A percentile compares a stretch with the other conserved stretches of the same genome.
Evolutionary conservation across 106 monocot genomes (phyloP).

Genomic region (Gastrodia elata): DNA sequence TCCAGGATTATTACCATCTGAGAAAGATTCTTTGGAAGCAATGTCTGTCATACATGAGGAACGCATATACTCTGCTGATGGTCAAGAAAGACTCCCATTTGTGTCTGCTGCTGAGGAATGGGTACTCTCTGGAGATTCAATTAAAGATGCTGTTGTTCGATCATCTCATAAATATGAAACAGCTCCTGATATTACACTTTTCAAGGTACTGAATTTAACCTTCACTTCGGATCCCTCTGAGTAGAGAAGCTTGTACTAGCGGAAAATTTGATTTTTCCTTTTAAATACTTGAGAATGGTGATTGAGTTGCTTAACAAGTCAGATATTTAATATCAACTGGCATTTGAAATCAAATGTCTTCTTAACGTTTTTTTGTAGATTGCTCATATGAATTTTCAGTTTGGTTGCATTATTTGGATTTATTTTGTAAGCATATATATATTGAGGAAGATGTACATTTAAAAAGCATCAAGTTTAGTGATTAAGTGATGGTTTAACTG

Average conservation of each 20-base stretch:
- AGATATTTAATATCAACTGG: neutral
- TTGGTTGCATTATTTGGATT: neutral
- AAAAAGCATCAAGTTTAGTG: neutral
- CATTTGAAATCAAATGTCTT: neutral
- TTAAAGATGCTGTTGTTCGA: conserved; percentile 65
- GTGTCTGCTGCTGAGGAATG: conserved; percentile 73
- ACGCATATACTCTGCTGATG: conserved; percentile 33
- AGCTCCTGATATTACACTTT: conserved; percentile 87
- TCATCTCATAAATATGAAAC: conserved; percentile 79
- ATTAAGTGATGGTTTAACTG: neutral
- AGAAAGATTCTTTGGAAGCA: conserved; percentile 48
- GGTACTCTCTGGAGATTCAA: conserved; percentile 72
- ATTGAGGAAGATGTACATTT: neutral
- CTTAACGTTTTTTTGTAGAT: neutral
- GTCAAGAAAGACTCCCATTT: conserved; percentile 72
- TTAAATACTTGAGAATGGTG: neutral
- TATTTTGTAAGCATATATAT: neutral
- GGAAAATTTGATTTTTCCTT: neutral
- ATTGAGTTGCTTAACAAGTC: neutral
- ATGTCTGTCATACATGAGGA: conserved; percentile 68
- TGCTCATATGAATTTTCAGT: neutral
- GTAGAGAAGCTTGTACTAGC: too few relatives aligned
- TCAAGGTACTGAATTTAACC: conserved; percentile 42
- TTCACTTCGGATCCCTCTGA: too few relatives aligned
- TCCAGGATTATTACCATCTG: conserved; percentile 39